A percentile compares a stretch with the other conserved stretches of the same genome.
These are phyloP conservation scores for Penicillium janthinellum DNA, from an alignment of 2,329 filamentous ascomycete genomes.

Conservation along the genomic window DNA sequence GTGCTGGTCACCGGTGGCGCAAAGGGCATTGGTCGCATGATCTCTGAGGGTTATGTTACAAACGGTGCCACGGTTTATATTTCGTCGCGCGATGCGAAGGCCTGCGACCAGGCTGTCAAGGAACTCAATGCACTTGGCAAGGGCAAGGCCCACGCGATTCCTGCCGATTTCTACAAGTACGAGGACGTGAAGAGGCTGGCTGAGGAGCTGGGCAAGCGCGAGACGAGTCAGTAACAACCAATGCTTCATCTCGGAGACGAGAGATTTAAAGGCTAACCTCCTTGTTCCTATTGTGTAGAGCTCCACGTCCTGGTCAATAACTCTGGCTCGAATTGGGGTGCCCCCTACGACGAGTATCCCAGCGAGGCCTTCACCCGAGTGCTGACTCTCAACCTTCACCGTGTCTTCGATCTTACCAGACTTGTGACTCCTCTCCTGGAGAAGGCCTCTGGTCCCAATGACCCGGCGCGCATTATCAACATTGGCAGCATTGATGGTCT, in stretches of 20 bases:
- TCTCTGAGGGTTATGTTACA: constrained; percentile 55
- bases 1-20: constrained; percentile 56
- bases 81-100: constrained; percentile 55
- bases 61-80: constrained; percentile 58
- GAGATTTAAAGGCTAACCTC: constrained; percentile 2
- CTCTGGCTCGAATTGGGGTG: constrained; percentile 58
- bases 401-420: constrained; percentile 52
- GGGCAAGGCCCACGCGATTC: constrained; percentile 54
- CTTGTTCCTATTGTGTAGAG: constrained; percentile 34
- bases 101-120: constrained; percentile 50
- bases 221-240: constrained; percentile 60
- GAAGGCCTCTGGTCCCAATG: constrained; percentile 48
- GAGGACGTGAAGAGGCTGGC: constrained; percentile 53
- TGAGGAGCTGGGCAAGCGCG: constrained; percentile 51
- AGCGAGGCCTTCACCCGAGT: constrained; percentile 61
- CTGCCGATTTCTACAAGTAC: constrained; percentile 56
- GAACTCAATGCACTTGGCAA: constrained; percentile 56
- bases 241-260: not conserved
- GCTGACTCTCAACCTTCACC: constrained; percentile 57
- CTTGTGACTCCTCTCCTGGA: constrained; percentile 52
- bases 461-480: constrained; percentile 55
- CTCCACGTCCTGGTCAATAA: constrained; percentile 55
- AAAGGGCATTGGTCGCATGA: constrained; percentile 57
- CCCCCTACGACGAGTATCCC: constrained; percentile 60
- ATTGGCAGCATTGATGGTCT: constrained; percentile 59